Evolutionary conservation across 2,329 filamentous ascomycete species (phyloP), one percentile per base, ranked within the genome.

Genomic region (Chaetomiaceae sp.): DNA sequence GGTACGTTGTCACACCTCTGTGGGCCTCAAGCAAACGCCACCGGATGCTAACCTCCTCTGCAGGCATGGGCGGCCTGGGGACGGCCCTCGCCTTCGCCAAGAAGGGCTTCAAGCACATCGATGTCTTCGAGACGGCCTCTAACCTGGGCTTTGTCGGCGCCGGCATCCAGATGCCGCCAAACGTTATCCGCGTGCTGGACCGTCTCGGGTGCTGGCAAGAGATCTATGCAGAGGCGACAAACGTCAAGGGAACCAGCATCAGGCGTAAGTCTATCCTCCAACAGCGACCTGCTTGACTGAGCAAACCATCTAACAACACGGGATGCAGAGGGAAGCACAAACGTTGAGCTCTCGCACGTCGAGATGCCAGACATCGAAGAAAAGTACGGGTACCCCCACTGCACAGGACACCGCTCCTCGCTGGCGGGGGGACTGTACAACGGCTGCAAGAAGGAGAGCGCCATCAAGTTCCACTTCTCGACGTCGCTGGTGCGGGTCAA

Each of bases 111-210:
- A 81, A 76, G 59, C 74, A 87, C 53, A 85, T 92, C 63, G 76
- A 85, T 51, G 81, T 92, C 47, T 92, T 84, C 67, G 89, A 92
- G 67, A 80, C 78, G 33, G 88, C 88, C 0, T 81, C 84, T 4
- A 80, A 83, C 59, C 77, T 92, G 4, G 88, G 88, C 5, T 92
- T 92, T 63, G 88, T 92, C 1, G 89, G 89, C 22, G 89, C 89
- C 1, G 89, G 89, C 5, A 92, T 94, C 60, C 89, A 95, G 67
- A 76, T 92, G 54, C 87, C 89, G 0, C 89, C 89, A 0, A 95
- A 94, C 61, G 87, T 92, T 79, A 84, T 85, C 3, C 80, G 87
- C 2, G 87, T 94, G 8, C 76, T 94, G 12, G 84, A 89, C 64
- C 74, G 78, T 14, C 72, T 91, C 36, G 88, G 85, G 9, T 86